Evolutionary conservation across 208 protist genomes (phyloP).

Genomic region (Crithidia fasciculata): DNA sequence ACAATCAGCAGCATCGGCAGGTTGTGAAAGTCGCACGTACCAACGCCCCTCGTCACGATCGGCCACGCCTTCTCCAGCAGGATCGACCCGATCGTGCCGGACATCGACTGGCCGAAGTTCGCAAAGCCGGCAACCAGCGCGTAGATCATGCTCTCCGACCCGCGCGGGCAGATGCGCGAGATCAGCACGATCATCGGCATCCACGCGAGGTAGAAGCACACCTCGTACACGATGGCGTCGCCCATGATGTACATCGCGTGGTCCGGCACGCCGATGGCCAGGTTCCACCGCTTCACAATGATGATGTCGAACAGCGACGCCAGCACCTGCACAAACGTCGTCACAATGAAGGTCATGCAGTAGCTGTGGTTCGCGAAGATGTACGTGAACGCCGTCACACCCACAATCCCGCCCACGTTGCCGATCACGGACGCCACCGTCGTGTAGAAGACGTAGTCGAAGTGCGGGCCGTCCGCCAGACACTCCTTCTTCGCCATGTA

Average conservation of each 20-base stretch:
- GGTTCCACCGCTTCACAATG: conserved; percentile 63
- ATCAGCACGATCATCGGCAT: conserved; percentile 79
- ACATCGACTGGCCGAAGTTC: conserved; percentile 66
- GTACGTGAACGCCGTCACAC: conserved; percentile 54
- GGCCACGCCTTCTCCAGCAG: conserved; percentile 54
- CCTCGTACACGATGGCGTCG: conserved; percentile 54
- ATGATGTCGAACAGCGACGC: conserved; percentile 62
- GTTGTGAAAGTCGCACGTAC: conserved; percentile 67
- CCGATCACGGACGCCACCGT: conserved; percentile 45
- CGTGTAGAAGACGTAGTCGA: conserved; percentile 52
- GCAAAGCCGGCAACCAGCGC: conserved; percentile 74
- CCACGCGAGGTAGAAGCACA: conserved; percentile 59
- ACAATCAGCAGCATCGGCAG: conserved; percentile 52
- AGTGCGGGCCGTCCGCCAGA: conserved; percentile 42
- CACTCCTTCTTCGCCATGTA: conserved; percentile 37
- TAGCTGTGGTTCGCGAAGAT: conserved; percentile 57
- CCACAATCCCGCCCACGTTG: conserved; percentile 39
- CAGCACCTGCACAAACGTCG: conserved; percentile 33
- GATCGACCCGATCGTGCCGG: conserved; percentile 44
- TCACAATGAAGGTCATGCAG: conserved; percentile 50
- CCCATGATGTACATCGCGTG: conserved; percentile 68
- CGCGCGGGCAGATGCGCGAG: conserved; percentile 76
- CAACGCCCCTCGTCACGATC: conserved; percentile 31
- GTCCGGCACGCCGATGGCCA: conserved; percentile 45
- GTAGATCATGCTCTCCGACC: conserved; percentile 74